Evolutionary conservation across 208 protist species (phyloP).

Genomic region (Trypanosoma caninum): DNA sequence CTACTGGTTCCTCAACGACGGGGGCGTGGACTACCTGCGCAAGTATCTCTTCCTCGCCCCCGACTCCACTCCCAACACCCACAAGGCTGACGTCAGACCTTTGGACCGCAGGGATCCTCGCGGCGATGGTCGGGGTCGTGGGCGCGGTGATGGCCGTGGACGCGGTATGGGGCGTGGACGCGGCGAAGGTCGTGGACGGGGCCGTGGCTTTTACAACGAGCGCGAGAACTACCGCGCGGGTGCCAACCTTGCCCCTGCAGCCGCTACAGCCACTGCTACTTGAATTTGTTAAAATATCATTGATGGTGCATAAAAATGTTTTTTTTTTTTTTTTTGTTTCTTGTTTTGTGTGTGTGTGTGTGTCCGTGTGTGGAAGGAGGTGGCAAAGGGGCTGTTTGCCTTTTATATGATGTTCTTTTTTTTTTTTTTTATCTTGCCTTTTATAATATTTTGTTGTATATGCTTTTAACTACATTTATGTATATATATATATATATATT

Average conservation of each 20-base stretch:
- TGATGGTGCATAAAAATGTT: no score
- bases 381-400: no score
- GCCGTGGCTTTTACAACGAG: constrained; percentile 81
- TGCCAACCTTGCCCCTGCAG: no score
- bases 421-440: no score
- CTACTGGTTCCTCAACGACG: constrained; percentile 94
- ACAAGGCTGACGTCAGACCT: constrained; percentile 64
- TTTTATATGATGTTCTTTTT: no score
- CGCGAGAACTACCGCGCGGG: constrained; percentile 68
- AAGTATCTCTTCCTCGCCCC: constrained; percentile 90
- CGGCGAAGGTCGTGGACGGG: constrained; percentile 64
- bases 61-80: constrained; percentile 87
- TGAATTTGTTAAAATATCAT: no score
- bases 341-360: no score
- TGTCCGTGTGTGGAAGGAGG: no score
- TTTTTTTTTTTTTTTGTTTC: no score
- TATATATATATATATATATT: neutral
- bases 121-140: constrained; percentile 28
- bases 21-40: constrained; percentile 92
- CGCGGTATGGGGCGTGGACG: constrained; percentile 32
- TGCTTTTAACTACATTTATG: no score
- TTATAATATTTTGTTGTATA: no score
- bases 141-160: constrained; percentile 40
- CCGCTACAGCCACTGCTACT: no score
- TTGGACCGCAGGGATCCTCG: constrained; percentile 59